Percentiles rank a stretch among this genome's conserved stretches.
Conservation (phyloP, 345 rosid genomes). For the Moringa oleifera region DNA sequence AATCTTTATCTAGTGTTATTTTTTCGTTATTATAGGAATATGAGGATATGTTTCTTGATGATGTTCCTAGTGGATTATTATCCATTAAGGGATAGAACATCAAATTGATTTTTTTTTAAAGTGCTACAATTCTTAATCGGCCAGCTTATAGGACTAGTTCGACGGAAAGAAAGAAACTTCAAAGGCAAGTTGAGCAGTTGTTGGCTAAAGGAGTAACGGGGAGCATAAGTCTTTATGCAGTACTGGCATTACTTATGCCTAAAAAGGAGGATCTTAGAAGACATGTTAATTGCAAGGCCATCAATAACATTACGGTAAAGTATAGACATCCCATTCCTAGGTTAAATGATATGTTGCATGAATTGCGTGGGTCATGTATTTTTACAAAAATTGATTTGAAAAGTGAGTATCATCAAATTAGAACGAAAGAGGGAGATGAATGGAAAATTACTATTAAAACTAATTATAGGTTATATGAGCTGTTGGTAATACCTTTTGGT, state of each 20-base stretch:
- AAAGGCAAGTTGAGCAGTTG: not conserved
- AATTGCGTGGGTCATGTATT: not conserved
- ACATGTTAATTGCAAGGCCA: not conserved
- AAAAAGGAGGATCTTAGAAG: not conserved
- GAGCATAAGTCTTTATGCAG: not conserved
- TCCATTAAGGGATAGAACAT: not conserved
- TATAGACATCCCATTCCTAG: not conserved
- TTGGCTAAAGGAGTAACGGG: not conserved
- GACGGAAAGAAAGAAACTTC: not conserved
- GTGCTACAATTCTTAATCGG: not conserved
- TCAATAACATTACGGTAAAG: not conserved
- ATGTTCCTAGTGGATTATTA: not conserved
- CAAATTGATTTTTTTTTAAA: not conserved
- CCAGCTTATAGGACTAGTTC: not conserved
- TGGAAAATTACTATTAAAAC: slow-evolving; percentile 2
- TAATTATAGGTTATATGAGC: not conserved
- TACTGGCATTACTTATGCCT: not conserved
- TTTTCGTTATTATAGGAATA: not conserved
- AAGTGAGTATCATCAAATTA: slow-evolving; percentile 1
- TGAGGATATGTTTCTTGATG: not conserved
- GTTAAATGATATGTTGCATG: slow-evolving; percentile 1
- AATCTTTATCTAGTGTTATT: too few relatives aligned
- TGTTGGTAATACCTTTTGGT: slow-evolving; percentile 6
- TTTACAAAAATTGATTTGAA: slow-evolving; percentile 7
- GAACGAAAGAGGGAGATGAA: slow-evolving; percentile 3